Evolutionary conservation across 495 filamentous ascomycete species (phyloP).

Genomic region (Cladorrhinum samala): DNA sequence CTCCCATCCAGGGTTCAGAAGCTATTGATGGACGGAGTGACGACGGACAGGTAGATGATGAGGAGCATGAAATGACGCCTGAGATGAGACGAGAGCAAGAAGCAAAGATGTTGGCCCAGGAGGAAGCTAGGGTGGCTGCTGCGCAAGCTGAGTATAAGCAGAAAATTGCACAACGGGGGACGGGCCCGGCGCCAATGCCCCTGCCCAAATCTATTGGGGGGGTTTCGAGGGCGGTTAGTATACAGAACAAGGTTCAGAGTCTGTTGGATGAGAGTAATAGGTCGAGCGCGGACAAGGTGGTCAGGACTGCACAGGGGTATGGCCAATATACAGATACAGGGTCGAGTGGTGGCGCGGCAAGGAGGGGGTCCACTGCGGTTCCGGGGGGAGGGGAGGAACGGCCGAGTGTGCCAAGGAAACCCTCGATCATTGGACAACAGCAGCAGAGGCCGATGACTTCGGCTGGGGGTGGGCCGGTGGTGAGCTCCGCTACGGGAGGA

Average conservation of each 20-base stretch:
- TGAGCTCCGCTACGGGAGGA: too few relatives aligned
- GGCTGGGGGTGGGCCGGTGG: not conserved
- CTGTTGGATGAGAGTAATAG: constrained; percentile 75
- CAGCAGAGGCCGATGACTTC: constrained; percentile 2
- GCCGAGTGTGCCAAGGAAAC: constrained; percentile 30
- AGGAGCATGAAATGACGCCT: constrained; percentile 74
- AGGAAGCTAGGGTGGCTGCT: constrained; percentile 86
- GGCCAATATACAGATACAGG: constrained; percentile 75
- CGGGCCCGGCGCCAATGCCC: constrained; percentile 28
- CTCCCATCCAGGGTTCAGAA: constrained; percentile 72
- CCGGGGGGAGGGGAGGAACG: constrained; percentile 14
- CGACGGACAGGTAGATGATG: constrained; percentile 52
- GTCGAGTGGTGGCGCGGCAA: too few relatives aligned
- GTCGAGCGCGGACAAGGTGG: constrained; percentile 44
- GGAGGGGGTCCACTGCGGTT: too few relatives aligned
- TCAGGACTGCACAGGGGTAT: constrained; percentile 81
- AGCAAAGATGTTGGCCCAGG: constrained; percentile 71
- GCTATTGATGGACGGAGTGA: constrained; percentile 64
- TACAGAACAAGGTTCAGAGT: constrained; percentile 83
- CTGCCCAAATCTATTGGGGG: constrained; percentile 49
- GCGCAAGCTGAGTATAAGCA: constrained; percentile 88
- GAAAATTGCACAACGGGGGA: constrained; percentile 59
- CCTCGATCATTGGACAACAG: constrained; percentile 11
- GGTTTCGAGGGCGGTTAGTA: constrained; percentile 64
- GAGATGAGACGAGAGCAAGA: constrained; percentile 91